Percentiles rank a stretch among this genome's conserved stretches.
phyloP scores from a whole-genome alignment of 225 moss, liverwort and hornwort genomes.

The Pseudoscleropodium purum region DNA sequence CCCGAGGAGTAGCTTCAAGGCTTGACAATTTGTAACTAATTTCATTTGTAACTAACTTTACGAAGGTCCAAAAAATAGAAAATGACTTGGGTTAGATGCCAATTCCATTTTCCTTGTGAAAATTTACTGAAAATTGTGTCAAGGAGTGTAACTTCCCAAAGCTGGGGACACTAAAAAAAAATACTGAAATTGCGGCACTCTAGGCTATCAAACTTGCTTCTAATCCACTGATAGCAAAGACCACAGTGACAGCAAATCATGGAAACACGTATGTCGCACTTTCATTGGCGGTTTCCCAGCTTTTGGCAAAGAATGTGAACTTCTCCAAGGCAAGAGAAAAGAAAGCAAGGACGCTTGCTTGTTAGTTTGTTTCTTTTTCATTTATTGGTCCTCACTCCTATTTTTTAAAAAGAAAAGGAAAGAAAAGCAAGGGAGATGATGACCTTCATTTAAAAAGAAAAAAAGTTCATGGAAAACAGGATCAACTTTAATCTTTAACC shows the following conservation, averaged over 20 bases:
- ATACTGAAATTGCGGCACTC: not conserved
- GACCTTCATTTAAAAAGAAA: not conserved
- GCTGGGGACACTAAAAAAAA: not conserved
- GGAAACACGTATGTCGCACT: not conserved
- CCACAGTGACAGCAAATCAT: not conserved
- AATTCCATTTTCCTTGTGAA: too few species aligned
- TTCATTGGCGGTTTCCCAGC: not conserved
- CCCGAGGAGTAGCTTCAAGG: too few species aligned
- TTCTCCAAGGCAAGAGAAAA: not conserved
- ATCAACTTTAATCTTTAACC: not conserved
- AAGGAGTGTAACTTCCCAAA: too few species aligned
- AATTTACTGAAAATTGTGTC: too few species aligned
- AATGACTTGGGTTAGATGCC: too few species aligned
- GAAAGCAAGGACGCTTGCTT: not conserved
- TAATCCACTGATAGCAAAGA: not conserved
- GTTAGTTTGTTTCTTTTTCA: too few species aligned
- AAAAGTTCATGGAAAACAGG: accelerated
- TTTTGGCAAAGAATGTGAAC: not conserved
- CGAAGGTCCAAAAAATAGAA: too few species aligned
- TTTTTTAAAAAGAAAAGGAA: accelerated
- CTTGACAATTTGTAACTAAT: too few species aligned
- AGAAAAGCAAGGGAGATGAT: not conserved
- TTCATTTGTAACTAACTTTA: too few species aligned
- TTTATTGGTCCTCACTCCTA: not conserved
- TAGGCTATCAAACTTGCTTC: not conserved